These are phyloP conservation scores for Suillus plorans DNA, from an alignment of 768 basidiomycete genomes.

Conservation along the genomic window DNA sequence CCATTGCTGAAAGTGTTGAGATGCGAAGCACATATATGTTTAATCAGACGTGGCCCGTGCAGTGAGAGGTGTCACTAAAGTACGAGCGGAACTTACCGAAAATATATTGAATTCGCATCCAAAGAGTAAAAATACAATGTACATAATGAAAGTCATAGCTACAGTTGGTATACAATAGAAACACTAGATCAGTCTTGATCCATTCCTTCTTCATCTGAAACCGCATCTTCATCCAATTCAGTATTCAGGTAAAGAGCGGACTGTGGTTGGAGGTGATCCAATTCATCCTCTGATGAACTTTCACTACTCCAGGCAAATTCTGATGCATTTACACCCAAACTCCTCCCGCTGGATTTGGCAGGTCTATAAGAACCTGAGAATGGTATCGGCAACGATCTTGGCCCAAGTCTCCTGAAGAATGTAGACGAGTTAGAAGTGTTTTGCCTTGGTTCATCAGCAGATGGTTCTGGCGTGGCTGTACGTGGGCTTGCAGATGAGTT, in stretches of 20 bases:
- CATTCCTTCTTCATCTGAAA: slow-evolving; percentile 21
- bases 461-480: slow-evolving; percentile 11
- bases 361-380: slow-evolving; percentile 29
- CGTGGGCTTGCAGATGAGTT: slow-evolving; percentile 11
- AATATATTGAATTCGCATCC: not conserved
- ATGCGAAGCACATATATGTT: too few relatives aligned
- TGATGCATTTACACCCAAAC: slow-evolving; percentile 28
- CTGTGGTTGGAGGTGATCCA: slow-evolving; percentile 18
- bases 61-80: too few relatives aligned
- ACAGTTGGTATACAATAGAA: slow-evolving; percentile 5
- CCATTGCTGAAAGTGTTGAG: too few relatives aligned
- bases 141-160: not conserved
- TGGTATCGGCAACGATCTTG: slow-evolving; percentile 42
- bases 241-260: slow-evolving; percentile 10
- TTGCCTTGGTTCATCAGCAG: slow-evolving; percentile 12
- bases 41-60: too few relatives aligned
- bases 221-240: slow-evolving; percentile 10
- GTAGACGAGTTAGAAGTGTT: slow-evolving; percentile 23
- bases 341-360: slow-evolving; percentile 20
- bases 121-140: not conserved
- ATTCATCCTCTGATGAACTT: slow-evolving; percentile 53
- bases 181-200: slow-evolving; percentile 21
- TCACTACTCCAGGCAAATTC: slow-evolving; percentile 58
- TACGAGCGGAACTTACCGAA: too few relatives aligned
- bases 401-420: slow-evolving; percentile 44